Conservation (phyloP, 768 basidiomycete genomes). For the Hericium rajendrae region DNA sequence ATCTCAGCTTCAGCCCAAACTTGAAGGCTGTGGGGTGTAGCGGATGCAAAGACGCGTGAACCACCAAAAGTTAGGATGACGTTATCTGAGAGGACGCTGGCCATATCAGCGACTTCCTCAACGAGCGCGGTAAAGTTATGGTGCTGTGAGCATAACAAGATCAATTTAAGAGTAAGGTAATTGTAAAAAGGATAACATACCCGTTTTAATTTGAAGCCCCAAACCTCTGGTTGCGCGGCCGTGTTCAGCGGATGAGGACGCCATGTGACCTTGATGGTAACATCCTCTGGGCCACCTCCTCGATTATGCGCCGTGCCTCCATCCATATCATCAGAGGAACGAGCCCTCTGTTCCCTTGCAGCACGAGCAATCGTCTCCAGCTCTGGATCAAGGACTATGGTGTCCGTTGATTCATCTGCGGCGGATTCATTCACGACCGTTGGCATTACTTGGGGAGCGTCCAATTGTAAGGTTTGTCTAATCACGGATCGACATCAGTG, state of each 20-base stretch:
- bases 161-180: neutral
- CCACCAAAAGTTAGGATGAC: slow-evolving; percentile 54
- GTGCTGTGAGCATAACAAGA: slow-evolving; percentile 29
- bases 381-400: slow-evolving; percentile 49
- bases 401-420: slow-evolving; percentile 37
- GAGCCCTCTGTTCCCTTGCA: slow-evolving; percentile 20
- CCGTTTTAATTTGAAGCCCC: slow-evolving; percentile 49
- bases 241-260: slow-evolving; percentile 49
- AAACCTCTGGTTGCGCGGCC: slow-evolving; percentile 28
- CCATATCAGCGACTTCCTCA: slow-evolving; percentile 56
- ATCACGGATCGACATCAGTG: slow-evolving; percentile 2
- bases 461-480: slow-evolving; percentile 39
- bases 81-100: slow-evolving; percentile 36
- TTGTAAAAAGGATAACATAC: slow-evolving; percentile 27
- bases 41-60: slow-evolving; percentile 58
- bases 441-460: slow-evolving; percentile 19
- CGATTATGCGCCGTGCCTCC: slow-evolving; percentile 10
- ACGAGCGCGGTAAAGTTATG: slow-evolving; percentile 59
- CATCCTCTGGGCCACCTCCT: slow-evolving; percentile 25
- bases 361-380: slow-evolving; percentile 45
- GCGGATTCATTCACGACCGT: slow-evolving; percentile 19
- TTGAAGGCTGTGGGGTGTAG: slow-evolving; percentile 53
- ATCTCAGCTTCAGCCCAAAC: slow-evolving; percentile 64
- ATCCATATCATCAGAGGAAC: neutral
- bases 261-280: slow-evolving; percentile 55